Conservation (phyloP, 1,284 basidiomycete genomes). For the Albatrellus sp. region DNA sequence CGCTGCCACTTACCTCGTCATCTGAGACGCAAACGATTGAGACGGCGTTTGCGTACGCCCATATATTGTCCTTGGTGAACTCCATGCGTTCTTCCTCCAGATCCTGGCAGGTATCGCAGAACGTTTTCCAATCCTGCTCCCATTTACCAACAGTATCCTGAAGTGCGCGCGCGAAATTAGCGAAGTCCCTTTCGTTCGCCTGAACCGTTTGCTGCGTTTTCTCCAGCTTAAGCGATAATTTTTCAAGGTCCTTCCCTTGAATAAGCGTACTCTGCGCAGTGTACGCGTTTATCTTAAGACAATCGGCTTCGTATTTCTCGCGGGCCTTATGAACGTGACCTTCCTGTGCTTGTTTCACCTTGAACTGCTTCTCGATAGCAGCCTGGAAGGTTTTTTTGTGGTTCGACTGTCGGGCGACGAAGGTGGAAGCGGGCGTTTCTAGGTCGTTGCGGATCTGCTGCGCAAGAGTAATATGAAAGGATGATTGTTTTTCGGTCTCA, state of each 20-base stretch:
- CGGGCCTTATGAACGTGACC: constrained; percentile 77
- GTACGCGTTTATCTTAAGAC: constrained; percentile 89
- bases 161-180: constrained; percentile 74
- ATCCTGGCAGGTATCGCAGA: constrained; percentile 93
- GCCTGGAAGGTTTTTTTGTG: constrained; percentile 67
- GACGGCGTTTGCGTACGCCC: constrained; percentile 92
- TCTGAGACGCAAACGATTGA: constrained; percentile 94
- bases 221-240: constrained; percentile 80
- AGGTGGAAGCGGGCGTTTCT: constrained; percentile 56
- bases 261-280: constrained; percentile 89
- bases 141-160: constrained; percentile 78
- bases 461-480: constrained; percentile 57
- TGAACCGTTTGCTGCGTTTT: constrained; percentile 83
- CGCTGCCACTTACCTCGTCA: constrained; percentile 65
- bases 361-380: constrained; percentile 79
- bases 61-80: constrained; percentile 90
- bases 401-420: constrained; percentile 56
- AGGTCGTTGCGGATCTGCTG: constrained; percentile 71
- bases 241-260: constrained; percentile 91
- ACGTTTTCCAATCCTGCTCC: constrained; percentile 90
- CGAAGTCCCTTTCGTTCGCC: constrained; percentile 84
- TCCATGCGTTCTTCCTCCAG: constrained; percentile 90
- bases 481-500: constrained; percentile 79
- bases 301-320: constrained; percentile 92
- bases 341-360: constrained; percentile 77